A percentile compares a stretch with the other conserved stretches of the same genome.
phyloP scores from a whole-genome alignment of 495 filamentous ascomycete species.

The Talaromyces ruber region DNA sequence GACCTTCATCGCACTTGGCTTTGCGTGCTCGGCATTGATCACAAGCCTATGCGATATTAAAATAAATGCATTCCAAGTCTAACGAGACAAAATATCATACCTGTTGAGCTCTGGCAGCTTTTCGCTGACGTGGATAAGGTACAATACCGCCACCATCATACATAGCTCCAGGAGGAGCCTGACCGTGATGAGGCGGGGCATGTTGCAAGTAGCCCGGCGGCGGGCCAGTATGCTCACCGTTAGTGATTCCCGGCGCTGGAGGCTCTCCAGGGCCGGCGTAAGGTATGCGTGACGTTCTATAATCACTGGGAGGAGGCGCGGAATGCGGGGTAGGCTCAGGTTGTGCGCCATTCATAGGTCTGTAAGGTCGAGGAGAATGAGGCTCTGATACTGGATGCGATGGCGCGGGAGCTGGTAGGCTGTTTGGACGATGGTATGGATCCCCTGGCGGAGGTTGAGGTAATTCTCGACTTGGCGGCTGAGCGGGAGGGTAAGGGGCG shows the following conservation, averaged over 20 bases:
- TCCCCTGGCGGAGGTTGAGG: slow-evolving; percentile 30
- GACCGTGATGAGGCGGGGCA: slow-evolving; percentile 16
- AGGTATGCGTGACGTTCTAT: slow-evolving; percentile 23
- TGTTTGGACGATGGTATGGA: slow-evolving; percentile 27
- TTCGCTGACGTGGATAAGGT: slow-evolving; percentile 30
- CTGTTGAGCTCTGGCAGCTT: slow-evolving; percentile 34
- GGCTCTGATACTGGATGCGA: slow-evolving; percentile 18
- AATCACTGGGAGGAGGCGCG: slow-evolving; percentile 24
- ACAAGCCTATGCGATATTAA: slow-evolving; percentile 35
- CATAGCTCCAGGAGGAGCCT: slow-evolving; percentile 20
- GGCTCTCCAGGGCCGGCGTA: slow-evolving; percentile 21
- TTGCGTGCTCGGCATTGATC: slow-evolving; percentile 54
- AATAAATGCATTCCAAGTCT: not conserved
- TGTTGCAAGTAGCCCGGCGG: not conserved
- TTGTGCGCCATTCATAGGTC: slow-evolving; percentile 26
- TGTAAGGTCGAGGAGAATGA: slow-evolving; percentile 21
- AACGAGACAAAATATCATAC: slow-evolving; percentile 14
- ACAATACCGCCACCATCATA: slow-evolving; percentile 25
- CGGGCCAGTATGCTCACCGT: slow-evolving; percentile 19
- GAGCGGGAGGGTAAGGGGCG: slow-evolving; percentile 15
- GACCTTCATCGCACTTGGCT: slow-evolving; percentile 56
- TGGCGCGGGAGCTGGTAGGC: slow-evolving; percentile 19
- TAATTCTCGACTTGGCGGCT: slow-evolving; percentile 28
- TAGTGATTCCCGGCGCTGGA: slow-evolving; percentile 9
- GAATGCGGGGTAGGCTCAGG: slow-evolving; percentile 29